These are phyloP conservation scores for Peterozyma xylosa DNA, from an alignment of 805 yeast species.

Conservation along the genomic window DNA sequence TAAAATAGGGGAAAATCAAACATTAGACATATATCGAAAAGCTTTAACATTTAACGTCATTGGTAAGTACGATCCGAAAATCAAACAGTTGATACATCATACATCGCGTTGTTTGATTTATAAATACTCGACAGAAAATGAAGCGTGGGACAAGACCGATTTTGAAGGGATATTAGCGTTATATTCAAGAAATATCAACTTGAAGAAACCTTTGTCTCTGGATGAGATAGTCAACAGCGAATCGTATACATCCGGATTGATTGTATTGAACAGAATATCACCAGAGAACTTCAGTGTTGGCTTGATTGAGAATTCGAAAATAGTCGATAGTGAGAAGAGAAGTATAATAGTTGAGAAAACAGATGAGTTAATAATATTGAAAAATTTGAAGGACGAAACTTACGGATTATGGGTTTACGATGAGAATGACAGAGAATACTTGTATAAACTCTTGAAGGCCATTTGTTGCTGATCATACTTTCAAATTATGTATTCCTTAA, in stretches of 20 bases:
- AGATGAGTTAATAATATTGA: constrained; percentile 63
- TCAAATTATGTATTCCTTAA: too few species aligned
- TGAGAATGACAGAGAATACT: constrained; percentile 53
- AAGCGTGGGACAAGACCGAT: constrained; percentile 67
- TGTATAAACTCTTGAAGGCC: constrained; percentile 36
- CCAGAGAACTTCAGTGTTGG: constrained; percentile 73
- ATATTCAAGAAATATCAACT: constrained; percentile 39
- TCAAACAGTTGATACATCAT: constrained; percentile 58
- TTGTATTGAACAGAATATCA: constrained; percentile 58
- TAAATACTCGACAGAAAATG: constrained; percentile 45
- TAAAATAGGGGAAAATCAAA: constrained; percentile 14
- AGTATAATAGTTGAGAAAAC: constrained; percentile 61
- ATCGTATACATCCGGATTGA: constrained; percentile 57
- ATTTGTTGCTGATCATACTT: constrained; percentile 8
- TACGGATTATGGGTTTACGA: constrained; percentile 77
- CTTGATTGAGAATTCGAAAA: constrained; percentile 33
- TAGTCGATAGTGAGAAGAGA: constrained; percentile 17
- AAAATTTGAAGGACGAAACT: constrained; percentile 59
- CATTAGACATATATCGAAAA: constrained; percentile 55
- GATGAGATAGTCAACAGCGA: constrained; percentile 28
- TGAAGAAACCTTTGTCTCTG: constrained; percentile 9
- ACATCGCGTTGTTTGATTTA: constrained; percentile 70
- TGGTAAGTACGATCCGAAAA: constrained; percentile 66
- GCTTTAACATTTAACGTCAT: constrained; percentile 72
- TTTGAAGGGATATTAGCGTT: constrained; percentile 65